phyloP scores from a whole-genome alignment of 768 basidiomycete species.

The Mycena latifolia region DNA sequence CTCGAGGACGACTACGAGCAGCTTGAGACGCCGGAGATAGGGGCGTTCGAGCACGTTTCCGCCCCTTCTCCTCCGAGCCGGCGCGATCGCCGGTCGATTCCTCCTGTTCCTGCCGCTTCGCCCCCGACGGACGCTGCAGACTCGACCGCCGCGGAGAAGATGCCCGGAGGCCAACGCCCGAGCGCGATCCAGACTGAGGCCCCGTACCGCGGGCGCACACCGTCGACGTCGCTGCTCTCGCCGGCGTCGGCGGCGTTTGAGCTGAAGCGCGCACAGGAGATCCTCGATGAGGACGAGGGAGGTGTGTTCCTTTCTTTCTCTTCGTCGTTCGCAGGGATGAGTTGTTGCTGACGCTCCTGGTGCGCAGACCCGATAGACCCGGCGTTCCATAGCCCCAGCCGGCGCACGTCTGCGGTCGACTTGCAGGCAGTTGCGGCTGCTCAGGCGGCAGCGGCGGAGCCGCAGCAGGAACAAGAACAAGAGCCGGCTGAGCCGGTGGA shows the following conservation, averaged over 20 bases:
- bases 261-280: conserved; percentile 46
- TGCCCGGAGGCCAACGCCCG: conserved; percentile 11
- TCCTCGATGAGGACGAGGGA: conserved; percentile 73
- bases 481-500: conserved; percentile 43
- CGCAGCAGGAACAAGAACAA: conserved; percentile 20
- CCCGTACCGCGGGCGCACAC: background rate
- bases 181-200: conserved; percentile 22
- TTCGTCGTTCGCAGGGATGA: background rate
- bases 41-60: conserved; percentile 30
- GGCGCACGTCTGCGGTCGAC: conserved; percentile 49
- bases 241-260: conserved; percentile 26
- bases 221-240: conserved; percentile 25
- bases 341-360: conserved; percentile 15
- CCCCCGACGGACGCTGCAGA: background rate
- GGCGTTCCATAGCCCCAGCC: conserved; percentile 66
- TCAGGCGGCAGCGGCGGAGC: conserved; percentile 9
- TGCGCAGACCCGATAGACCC: conserved; percentile 78
- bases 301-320: conserved; percentile 53
- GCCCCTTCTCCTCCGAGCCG: conserved; percentile 29
- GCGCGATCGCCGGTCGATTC: conserved; percentile 34
- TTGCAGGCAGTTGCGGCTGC: conserved; percentile 32
- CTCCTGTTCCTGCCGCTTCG: background rate
- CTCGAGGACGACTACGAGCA: conserved; percentile 31
- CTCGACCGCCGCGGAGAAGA: background rate
- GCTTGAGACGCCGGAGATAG: conserved; percentile 33